Base-by-base conservation (phyloP, 768 basidiomycete genomes). In the Naganishia onofrii region DNA sequence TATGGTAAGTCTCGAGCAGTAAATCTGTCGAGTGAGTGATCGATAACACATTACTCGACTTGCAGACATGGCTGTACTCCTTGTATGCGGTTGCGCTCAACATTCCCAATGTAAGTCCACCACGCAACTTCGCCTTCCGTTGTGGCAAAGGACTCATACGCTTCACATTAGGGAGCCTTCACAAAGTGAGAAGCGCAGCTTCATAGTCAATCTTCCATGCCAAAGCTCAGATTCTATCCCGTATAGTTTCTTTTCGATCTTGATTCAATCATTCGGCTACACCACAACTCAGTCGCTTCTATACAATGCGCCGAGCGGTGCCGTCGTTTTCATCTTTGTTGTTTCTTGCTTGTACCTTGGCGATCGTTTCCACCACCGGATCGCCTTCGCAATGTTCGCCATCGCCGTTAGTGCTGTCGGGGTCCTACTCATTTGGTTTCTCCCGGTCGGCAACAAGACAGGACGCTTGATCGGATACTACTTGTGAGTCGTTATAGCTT, bases 381-480 rank as follows among this genome's bases (percentile, higher is more conserved):
- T 70, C 48, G 34, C 66, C 1, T 66, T 52, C 29, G 71, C 64
- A 28, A 70, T 69, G 15, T 23, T 72, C 9, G 36, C 56, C 29
- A 56, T 55, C 34, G 36, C 46, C 10, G 55, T 57, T 23, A 55
- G 54, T 38, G 52, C 69, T 6, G 10, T 72, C n/a, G 71, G 71
- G 15, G 63, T 72, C 19, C 65, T 70, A 31, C 68, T 72, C 36
- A 60, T 69, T 23, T 72, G 68, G 68, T 58, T 53, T 10, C 63
- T 72, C 1, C 70, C 70, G 17, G 21, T 38, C 19, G 23, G 57
- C 23, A 29, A 52, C 65, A 63, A 67, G 51, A 56, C 66, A 28
- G 71, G 71, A 12, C 58, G 71, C 2, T 44, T 72, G 38, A 67
- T 70, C 21, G 71, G 71, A 17, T 69, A 72, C 38, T 72, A 72